A percentile compares a stretch with the other conserved stretches of the same genome.
Evolutionary conservation across 495 filamentous ascomycete species (phyloP).

Genomic region (Penicillium diatomitis): DNA sequence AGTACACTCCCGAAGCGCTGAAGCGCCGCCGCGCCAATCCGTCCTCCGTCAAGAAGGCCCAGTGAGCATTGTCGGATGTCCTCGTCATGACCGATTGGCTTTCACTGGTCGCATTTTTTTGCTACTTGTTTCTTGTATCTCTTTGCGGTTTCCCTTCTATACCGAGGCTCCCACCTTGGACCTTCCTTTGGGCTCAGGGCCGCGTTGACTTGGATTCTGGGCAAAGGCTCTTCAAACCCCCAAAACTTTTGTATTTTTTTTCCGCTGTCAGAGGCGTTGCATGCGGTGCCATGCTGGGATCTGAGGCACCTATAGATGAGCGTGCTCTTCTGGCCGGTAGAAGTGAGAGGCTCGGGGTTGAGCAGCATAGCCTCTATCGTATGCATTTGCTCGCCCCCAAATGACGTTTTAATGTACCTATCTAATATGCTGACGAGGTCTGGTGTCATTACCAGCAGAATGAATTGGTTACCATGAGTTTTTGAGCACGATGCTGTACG

Average conservation of each 20-base stretch:
- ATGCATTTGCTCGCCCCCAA: background rate
- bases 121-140: background rate
- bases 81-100: background rate
- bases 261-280: too few species aligned
- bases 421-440: background rate
- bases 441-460: background rate
- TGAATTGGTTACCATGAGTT: background rate
- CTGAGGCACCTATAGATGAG: too few species aligned
- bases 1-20: constrained; percentile 78
- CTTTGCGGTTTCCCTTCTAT: too few species aligned
- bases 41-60: constrained; percentile 49
- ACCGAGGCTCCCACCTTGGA: too few species aligned
- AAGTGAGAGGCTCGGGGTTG: too few species aligned
- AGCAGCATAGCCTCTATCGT: background rate
- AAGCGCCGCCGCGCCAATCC: constrained; percentile 78
- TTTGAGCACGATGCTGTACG: background rate
- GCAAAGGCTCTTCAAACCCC: too few species aligned
- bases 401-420: constrained; percentile 1
- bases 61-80: constrained; percentile 8
- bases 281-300: too few species aligned
- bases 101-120: background rate
- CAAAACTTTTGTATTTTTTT: too few species aligned
- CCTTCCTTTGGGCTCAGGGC: too few species aligned
- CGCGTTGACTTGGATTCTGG: too few species aligned
- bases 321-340: too few species aligned